Base-by-base conservation (phyloP, 768 basidiomycete species). In the Pulveroboletus sp. region DNA sequence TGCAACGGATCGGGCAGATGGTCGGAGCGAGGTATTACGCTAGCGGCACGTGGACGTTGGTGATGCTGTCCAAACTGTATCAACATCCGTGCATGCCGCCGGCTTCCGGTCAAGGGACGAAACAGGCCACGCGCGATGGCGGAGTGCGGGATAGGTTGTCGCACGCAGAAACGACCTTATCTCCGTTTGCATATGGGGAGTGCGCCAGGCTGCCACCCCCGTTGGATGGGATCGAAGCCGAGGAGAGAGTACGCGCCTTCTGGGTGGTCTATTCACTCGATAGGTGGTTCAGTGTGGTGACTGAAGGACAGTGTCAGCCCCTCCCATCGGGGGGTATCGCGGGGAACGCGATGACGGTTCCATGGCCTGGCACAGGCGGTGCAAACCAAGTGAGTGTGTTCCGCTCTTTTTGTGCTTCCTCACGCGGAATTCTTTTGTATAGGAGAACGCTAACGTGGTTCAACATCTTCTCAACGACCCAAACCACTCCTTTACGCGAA, bases 1-100 rank as follows among this genome's bases (percentile, higher is more conserved):
- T 87, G 59, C 78, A 83, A 59, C 77, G 79, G 41, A 75, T 69
- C 17, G 83, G 81, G 47, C 73, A 78, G 27, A 65, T 78, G 30
- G 69, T 85, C 2, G 82, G 83, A 53, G 86, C 83, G 7, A 80
- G 80, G 59, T 75, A 76, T 49, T 79, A 77, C 51, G 71, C 76
- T 20, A 75, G 76, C 40, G 68, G 76, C 11, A 70, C 80, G 43
- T 67, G 77, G 54, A 63, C 67, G 2, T 62, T 85, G 12, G 76
- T 71, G 5, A 62, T 78, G 17, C 72, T 76, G 37, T 63, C 72
- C 32, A 75, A 73, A 7, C 60, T 84, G 35, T 76, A 84, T 60
- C 73, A 70, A 48, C 10, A 32, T 2, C 40, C 55, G 1, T 12
- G 34, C 2, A 9, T 37, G n/a, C 20, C 40, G 4, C 17, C 6